Evolutionary conservation across 2,329 filamentous ascomycete genomes (phyloP), one percentile per base, ranked within the genome.

Genomic region (Aspergillus sergii): DNA sequence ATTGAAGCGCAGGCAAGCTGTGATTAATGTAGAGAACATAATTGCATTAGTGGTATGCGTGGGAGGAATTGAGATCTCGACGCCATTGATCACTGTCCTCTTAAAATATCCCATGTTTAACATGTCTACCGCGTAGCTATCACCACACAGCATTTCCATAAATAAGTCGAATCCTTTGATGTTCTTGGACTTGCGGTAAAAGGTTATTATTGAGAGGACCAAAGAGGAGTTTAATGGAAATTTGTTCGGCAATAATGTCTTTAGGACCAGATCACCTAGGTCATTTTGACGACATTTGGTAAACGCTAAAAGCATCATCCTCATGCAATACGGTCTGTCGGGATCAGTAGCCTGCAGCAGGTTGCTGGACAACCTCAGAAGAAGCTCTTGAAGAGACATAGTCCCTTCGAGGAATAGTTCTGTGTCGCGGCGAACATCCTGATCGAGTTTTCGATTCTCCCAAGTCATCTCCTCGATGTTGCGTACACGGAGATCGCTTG

Each of bases 141-240:
- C 67, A 3, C 76, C 78, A 36, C 72, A 71, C 12, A 80, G 64
- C 71, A 76, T 76, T 48, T 73, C 67, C 36, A 81, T 62, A 57
- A 80, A 79, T 26, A 75, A 61, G 57, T 81, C 78, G 46, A 80
- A 80, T n/a, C 73, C 71, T 48, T 74, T 76, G 4, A 81, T 70
- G 50, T 81, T 77, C 59, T 77, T 78, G 2, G 75, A 72, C 63
- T 78, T 80, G 51, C 75, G 76, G 62, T 73, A 80, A 60, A 75
- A 79, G 14, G 71, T 72, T 32, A 81, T 36, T 7, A 78, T 77
- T 0, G 76, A 69, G 45, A 77, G 69, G 32, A 80, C 77, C 23
- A 80, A 66, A 2, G 78, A 72, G 3, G 72, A 67, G 45, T 63
- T 76, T 48, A 81, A 58, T 16, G 70, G 69, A 57, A 80, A 79